phyloP scores from a whole-genome alignment of 2,329 filamentous ascomycete species.

The Stemphylium vesicarium region DNA sequence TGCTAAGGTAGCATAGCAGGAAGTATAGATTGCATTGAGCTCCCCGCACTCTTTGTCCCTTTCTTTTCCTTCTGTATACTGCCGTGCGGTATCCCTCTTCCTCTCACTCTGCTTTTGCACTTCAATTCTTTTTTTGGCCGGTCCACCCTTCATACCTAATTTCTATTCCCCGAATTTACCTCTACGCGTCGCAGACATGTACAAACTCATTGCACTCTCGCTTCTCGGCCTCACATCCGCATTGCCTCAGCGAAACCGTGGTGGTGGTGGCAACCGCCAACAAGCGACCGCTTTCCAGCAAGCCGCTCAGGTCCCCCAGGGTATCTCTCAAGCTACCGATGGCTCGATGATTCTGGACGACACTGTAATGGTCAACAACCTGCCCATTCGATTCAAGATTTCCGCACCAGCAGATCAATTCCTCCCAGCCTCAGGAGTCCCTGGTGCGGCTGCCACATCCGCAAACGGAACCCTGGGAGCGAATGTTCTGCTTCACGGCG shows the following conservation, averaged over 20 bases:
- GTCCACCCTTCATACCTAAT: constrained; percentile 32
- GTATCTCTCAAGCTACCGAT: constrained; percentile 56
- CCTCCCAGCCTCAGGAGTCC: constrained; percentile 57
- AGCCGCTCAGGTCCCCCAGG: constrained; percentile 44
- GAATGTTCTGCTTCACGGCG: constrained; percentile 66
- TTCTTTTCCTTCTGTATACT: constrained; percentile 12
- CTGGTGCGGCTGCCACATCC: constrained; percentile 52
- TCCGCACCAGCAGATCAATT: constrained; percentile 63
- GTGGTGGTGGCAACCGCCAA: background rate
- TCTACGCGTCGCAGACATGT: constrained; percentile 7
- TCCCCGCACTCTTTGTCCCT: background rate
- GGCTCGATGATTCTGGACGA: constrained; percentile 63
- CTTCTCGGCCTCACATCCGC: constrained; percentile 31
- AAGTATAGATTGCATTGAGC: background rate
- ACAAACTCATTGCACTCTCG: constrained; percentile 19
- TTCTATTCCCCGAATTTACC: constrained; percentile 13
- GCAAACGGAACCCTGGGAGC: constrained; percentile 50
- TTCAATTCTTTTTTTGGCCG: constrained; percentile 26
- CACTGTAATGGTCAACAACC: constrained; percentile 61
- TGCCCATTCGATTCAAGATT: constrained; percentile 63
- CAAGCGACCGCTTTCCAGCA: constrained; percentile 42
- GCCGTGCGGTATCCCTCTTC: constrained; percentile 7
- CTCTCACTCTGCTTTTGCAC: constrained; percentile 1
- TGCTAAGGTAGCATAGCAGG: background rate
- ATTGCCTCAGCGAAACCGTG: constrained; percentile 33